Evolutionary conservation across 2,329 filamentous ascomycete genomes (phyloP), one percentile per base, ranked within the genome.

Genomic region (Paracorniculantispora psalliotae): DNA sequence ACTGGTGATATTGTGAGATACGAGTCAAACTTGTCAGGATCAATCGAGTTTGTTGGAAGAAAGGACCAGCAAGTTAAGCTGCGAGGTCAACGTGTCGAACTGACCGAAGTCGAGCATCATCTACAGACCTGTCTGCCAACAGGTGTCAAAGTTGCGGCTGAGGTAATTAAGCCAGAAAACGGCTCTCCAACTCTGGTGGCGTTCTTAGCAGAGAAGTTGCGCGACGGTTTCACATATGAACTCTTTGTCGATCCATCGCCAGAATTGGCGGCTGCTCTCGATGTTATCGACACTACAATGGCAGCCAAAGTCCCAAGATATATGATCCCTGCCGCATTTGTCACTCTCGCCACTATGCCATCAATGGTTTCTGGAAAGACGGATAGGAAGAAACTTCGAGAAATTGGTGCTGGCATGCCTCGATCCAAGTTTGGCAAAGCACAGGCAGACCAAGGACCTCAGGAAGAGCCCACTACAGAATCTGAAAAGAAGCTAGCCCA

Each of bases 61-160:
- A 86, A 85, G 63, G 87, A 89, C 65, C 81, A 81, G n/a, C 86
- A 87, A 68, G 81, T 88, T 57, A 90, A 90, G 71, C 72, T 89
- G 28, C 77, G 80, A 12, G 89, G 89, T 26, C 86, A 83, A 63
- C 75, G 86, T 57, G 80, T 88, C 54, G 89, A 86, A 70, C 75
- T 86, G 21, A 76, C 77, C 1, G 79, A 82, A 63, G 79, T 82
- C 7, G 80, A 81, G 63, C 76, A 78, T 58, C 75, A 81, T 61
- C 74, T 81, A 59, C 71, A 72, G 13, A 69, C 72, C n/a, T 74
- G 75, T 25, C 67, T 82, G 33, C 77, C 79, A 0, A 59, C 68
- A 0, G 72, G 72, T 2, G 73, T 75, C 26, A 75, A 73, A 49
- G 75, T 81, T 1, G 77, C 73, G 0, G 77, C 77, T 5, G 80